Evolutionary conservation across 2,329 filamentous ascomycete genomes (phyloP).

Genomic region (Rutstroemia sydowiana): DNA sequence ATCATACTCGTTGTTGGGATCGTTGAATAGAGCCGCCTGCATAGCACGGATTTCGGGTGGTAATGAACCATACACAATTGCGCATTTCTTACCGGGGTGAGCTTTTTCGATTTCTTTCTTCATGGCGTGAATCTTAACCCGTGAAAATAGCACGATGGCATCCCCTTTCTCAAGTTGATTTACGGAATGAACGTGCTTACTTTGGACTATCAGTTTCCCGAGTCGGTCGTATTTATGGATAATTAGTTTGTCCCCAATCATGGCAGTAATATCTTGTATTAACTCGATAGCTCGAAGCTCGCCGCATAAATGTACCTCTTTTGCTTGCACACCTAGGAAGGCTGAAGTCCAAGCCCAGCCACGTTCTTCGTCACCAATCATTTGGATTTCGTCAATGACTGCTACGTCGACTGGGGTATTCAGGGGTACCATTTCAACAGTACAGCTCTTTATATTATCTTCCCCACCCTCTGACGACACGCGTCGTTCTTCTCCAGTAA

Average conservation of each 20-base stretch:
- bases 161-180: conserved; percentile 75
- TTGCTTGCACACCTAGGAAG: conserved; percentile 75
- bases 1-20: conserved; percentile 92
- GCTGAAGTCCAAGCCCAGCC: conserved; percentile 96
- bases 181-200: conserved; percentile 52
- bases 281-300: conserved; percentile 77
- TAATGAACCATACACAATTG: conserved; percentile 85
- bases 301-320: conserved; percentile 88
- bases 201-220: conserved; percentile 64
- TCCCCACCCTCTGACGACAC: conserved; percentile 55
- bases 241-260: conserved; percentile 73
- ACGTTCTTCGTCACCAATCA: conserved; percentile 74
- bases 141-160: conserved; percentile 80
- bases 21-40: conserved; percentile 90
- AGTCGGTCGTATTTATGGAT: conserved; percentile 80
- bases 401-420: conserved; percentile 62
- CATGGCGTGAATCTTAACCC: conserved; percentile 71
- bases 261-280: conserved; percentile 68
- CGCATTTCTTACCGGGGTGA: conserved; percentile 68
- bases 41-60: conserved; percentile 89
- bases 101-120: conserved; percentile 68
- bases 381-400: conserved; percentile 97
- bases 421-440: conserved; percentile 76
- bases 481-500: conserved; percentile 87
- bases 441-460: conserved; percentile 69